Evolutionary conservation across 75 land plant species (phyloP), one percentile per base, ranked within the genome.

Genomic region (Azolla pinnata): DNA sequence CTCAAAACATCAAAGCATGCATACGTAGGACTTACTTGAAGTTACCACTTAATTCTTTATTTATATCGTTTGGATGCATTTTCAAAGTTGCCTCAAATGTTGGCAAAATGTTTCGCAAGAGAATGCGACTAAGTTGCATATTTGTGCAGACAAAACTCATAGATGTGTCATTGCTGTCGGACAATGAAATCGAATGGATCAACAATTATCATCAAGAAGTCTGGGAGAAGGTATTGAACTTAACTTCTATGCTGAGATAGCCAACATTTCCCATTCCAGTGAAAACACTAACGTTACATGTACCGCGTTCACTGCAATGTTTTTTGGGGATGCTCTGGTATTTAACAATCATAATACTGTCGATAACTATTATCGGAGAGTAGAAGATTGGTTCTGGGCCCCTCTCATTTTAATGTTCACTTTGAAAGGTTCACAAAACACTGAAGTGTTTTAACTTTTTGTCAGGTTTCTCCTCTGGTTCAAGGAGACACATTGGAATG

Each of bases 171-270:
- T 71, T 93, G 53, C 64, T 93, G 29, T 89, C 98, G 32, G 27
- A 59, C 10, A 67, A 52, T 17, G 98, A 93, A 74, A 64, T 86
- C 7, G 62, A 73, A 16, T 93, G 98, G 98, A 58, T 89, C 10
- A 81, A 93, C 47, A 68, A 77, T 10, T 93, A 93, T 68, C 98
- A 93, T 72, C 46, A 68, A 44, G 79, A 93, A 73, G 96, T 89
- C 46, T 93, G 98, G 98, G 74, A 81, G 31, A 93, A 93, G 96
- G 98, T 93, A 28, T n/a, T n/a, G n/a, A 45, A 67, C 44, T 0
- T 27, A 60, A 29, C 33, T 56, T 31, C 5, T 31, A 56, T 20
- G 31, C 21, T 18, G 21, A 33, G 12, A 19, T 12, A 32, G 10
- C 31, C 47, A 19, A 29, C 20, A 0, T 32, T 4, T 31, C 10